Conservation (phyloP, 768 basidiomycete species). For the Tulasnella sp. region DNA sequence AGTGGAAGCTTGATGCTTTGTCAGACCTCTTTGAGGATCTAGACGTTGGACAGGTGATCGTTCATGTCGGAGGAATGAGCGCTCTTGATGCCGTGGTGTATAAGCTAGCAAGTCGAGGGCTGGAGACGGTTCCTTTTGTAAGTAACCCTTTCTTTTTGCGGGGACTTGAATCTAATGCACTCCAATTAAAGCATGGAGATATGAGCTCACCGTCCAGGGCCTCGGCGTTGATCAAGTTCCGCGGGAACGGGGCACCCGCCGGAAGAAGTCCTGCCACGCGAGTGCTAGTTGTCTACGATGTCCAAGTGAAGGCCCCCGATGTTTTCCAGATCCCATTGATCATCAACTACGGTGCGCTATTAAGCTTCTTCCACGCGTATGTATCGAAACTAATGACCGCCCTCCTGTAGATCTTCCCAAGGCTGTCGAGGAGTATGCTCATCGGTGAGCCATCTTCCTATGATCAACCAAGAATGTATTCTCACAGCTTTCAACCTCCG, state of each 20-base stretch:
- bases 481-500: conserved; percentile 5
- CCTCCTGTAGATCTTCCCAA: conserved; percentile 65
- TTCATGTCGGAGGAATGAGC: conserved; percentile 81
- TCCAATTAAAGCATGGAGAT: conserved; percentile 61
- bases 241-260: conserved; percentile 43
- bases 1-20: conserved; percentile 91
- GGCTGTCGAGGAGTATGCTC: conserved; percentile 95
- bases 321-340: conserved; percentile 84
- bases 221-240: conserved; percentile 77
- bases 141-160: conserved; percentile 30
- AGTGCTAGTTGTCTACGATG: conserved; percentile 86
- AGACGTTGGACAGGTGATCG: conserved; percentile 57
- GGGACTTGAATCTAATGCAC: conserved; percentile 1
- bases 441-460: conserved; percentile 45
- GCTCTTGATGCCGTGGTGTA: conserved; percentile 82
- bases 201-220: conserved; percentile 77
- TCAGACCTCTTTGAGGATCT: conserved; percentile 84
- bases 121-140: conserved; percentile 84
- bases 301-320: conserved; percentile 82
- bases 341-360: conserved; percentile 74
- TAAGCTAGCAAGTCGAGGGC: conserved; percentile 71
- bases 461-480: neutral
- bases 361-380: neutral
- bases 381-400: conserved; percentile 1
- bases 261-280: conserved; percentile 58